A percentile compares a stretch with the other conserved stretches of the same genome.
Evolutionary conservation across 1,139 yeast genomes (phyloP).

Genomic region (Nakaseomyces delphensis): DNA sequence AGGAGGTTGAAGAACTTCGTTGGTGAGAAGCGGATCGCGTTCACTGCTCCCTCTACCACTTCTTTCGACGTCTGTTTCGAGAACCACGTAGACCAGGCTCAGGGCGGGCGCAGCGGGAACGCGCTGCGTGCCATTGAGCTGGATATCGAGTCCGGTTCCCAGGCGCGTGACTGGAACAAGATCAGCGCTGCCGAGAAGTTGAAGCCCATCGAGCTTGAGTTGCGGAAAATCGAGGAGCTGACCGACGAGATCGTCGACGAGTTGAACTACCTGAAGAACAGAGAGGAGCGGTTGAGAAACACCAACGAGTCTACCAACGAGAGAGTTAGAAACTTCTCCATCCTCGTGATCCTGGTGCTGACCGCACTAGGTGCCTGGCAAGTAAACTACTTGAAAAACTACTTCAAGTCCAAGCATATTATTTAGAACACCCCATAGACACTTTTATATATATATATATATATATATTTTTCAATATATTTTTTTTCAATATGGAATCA

Average conservation of each 20-base stretch:
- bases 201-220: constrained; percentile 84
- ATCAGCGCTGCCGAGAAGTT: constrained; percentile 87
- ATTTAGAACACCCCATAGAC: constrained; percentile 31
- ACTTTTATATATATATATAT: not conserved
- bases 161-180: constrained; percentile 97
- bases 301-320: constrained; percentile 83
- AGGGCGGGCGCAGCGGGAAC: constrained; percentile 32
- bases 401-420: constrained; percentile 90
- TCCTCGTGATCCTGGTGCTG: constrained; percentile 57
- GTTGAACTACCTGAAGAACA: constrained; percentile 68
- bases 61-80: constrained; percentile 89
- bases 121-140: constrained; percentile 63
- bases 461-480: not conserved
- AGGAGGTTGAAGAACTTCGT: constrained; percentile 57
- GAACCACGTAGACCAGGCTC: constrained; percentile 39
- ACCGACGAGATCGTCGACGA: constrained; percentile 72
- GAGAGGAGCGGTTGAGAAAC: constrained; percentile 91
- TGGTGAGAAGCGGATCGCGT: constrained; percentile 63
- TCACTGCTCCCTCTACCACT: constrained; percentile 74
- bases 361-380: constrained; percentile 86
- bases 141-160: constrained; percentile 91
- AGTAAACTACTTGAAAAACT: constrained; percentile 79
- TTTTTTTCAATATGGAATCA: constrained; percentile 9
- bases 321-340: constrained; percentile 78
- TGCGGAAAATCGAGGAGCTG: constrained; percentile 75